Conservation (phyloP, 2,329 filamentous ascomycete genomes). For the Trichothecium sympodiale region DNA sequence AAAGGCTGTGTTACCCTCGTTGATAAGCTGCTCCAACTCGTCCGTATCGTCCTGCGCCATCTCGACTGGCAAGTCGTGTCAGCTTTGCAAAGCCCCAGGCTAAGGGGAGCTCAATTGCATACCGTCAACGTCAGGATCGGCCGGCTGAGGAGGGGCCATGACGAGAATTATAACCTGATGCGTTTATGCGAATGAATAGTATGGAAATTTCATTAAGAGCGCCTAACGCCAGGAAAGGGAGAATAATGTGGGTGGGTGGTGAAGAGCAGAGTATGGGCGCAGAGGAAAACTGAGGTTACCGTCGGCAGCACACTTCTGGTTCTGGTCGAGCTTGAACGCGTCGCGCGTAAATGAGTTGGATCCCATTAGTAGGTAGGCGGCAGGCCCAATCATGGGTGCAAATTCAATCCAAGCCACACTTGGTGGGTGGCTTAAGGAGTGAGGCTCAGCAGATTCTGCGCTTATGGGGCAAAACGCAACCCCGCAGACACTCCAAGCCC, state of each 20-base stretch:
- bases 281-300: not conserved
- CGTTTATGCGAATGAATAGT: not conserved
- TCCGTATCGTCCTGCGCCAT: slow-evolving; percentile 55
- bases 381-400: slow-evolving; percentile 1
- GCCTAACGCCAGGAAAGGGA: not conserved
- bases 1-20: slow-evolving; percentile 54
- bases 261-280: not conserved
- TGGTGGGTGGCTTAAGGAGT: too few species aligned
- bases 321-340: slow-evolving; percentile 4
- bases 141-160: slow-evolving; percentile 25
- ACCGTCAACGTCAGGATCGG: slow-evolving; percentile 26
- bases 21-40: slow-evolving; percentile 80
- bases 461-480: too few species aligned
- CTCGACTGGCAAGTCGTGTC: slow-evolving; percentile 17
- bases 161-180: not conserved
- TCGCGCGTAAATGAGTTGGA: slow-evolving; percentile 6
- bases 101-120: slow-evolving; percentile 5
- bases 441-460: too few species aligned
- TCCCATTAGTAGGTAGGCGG: not conserved
- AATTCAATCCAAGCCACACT: not conserved
- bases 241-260: not conserved
- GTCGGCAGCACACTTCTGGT: too few species aligned
- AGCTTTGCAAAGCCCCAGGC: slow-evolving; percentile 1
- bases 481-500: too few species aligned
- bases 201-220: not conserved